Evolutionary conservation across 106 monocot species (phyloP).

Genomic region (Dactylorhiza incarnata): DNA sequence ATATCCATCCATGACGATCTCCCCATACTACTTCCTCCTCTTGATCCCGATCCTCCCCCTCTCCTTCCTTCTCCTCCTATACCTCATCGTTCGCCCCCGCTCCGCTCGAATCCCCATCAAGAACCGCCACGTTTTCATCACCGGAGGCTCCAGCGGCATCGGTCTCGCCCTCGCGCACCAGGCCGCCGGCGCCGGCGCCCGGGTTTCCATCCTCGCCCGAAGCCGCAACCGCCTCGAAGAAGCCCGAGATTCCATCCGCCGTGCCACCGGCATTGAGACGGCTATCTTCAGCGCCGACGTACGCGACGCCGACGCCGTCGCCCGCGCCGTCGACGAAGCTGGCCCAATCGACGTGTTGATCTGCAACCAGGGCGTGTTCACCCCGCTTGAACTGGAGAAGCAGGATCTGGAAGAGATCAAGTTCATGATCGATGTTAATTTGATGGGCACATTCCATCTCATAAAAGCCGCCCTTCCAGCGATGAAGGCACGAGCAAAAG

Average conservation of each 20-base stretch:
- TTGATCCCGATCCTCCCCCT: conserved; percentile 15
- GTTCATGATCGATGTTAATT: conserved; percentile 37
- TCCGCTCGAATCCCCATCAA: conserved; percentile 47
- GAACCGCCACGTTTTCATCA: conserved; percentile 68
- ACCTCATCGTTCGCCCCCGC: conserved; percentile 40
- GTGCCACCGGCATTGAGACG: conserved; percentile 46
- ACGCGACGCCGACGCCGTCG: conserved; percentile 47
- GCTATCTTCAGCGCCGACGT: conserved; percentile 53
- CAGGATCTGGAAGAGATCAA: conserved; percentile 21
- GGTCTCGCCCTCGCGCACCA: conserved; percentile 54
- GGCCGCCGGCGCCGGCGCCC: conserved; percentile 43
- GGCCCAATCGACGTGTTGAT: conserved; percentile 66
- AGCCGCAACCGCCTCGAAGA: conserved; percentile 31
- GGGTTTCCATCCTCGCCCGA: conserved; percentile 72
- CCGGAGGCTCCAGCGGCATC: conserved; percentile 78
- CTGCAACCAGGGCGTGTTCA: conserved; percentile 62
- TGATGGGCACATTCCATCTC: conserved; percentile 67
- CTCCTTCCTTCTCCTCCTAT: conserved; percentile 22
- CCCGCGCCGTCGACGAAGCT: conserved; percentile 40
- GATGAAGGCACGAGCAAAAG: not conserved
- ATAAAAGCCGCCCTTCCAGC: not conserved
- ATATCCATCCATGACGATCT: too few species aligned
- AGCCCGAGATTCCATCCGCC: conserved; percentile 41
- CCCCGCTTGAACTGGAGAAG: conserved; percentile 46
- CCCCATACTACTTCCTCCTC: conserved; percentile 22